Evolutionary conservation across 257 asterid genomes (phyloP), one percentile per base, ranked within the genome.

Genomic region (Jacaranda mimosifolia): DNA sequence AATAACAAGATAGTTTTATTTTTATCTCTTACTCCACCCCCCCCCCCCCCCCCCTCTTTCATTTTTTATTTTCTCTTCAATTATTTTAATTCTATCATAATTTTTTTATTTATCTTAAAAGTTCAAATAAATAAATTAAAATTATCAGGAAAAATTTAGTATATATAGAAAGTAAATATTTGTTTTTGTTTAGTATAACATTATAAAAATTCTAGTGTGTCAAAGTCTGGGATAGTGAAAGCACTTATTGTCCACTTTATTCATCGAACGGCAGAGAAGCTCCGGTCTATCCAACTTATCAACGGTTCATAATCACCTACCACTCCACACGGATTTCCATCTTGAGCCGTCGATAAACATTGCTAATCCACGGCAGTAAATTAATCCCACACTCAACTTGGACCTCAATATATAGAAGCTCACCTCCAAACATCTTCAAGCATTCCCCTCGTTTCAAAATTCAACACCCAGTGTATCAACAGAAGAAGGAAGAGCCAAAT

Each of bases 311-410:
- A 45, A 10, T 49, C 4, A 15, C 13, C 12, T 7, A 17, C 19
- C 45, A 51, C 69, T 0, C 13, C 7, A 45, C 77, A 32, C 75
- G 78, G 85, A 84, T 81, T 17, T 0, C 10, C 48, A 53, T 73
- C 10, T 17, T 0, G 0, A 7, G 18, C 85, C 82, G 77, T 82
- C 49, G 70, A 82, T 73, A 6, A 59, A 32, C 1, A 49, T n/a
- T 39, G 0, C 3, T 6, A 68, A 82, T 82, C 83, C 36, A 63
- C 70, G 82, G 64, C 11, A 0, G 3, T 26, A 4, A 17, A 55
- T 18, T 3, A 35, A n/a, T 51, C 17, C 57, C 18, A 5, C 42
- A 32, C 17, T 9, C 68, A 74, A 48, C 39, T 5, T 45, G 52
- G 18, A 42, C 39, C 59, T 79, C n/a, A 64, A 71, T 51, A 65